These are phyloP conservation scores for Apophysomyces ossiformis DNA, from an alignment of 371 early-diverging fungal genomes.

Conservation along the genomic window DNA sequence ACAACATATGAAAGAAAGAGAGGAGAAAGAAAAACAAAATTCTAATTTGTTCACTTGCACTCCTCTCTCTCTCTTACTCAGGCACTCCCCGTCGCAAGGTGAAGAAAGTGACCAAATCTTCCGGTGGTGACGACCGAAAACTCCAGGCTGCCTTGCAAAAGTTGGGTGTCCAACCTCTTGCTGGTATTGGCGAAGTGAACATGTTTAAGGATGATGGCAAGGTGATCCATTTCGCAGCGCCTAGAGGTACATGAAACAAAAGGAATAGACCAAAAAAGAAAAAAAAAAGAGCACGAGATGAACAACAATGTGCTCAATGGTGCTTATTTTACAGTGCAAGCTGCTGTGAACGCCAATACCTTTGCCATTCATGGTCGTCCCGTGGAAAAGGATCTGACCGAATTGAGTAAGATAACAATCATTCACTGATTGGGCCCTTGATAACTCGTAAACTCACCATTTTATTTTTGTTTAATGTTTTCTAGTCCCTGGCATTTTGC, in stretches of 20 bases:
- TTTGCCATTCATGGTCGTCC: slow-evolving; percentile 86
- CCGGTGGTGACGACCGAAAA: slow-evolving; percentile 86
- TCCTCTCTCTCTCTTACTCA: slow-evolving; percentile 13
- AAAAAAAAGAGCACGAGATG: neutral
- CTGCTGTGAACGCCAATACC: slow-evolving; percentile 84
- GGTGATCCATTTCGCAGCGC: slow-evolving; percentile 87
- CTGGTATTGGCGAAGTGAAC: slow-evolving; percentile 94
- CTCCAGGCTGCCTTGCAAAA: slow-evolving; percentile 86
- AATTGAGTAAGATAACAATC: slow-evolving; percentile 47
- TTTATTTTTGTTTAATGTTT: neutral
- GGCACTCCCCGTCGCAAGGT: slow-evolving; percentile 93
- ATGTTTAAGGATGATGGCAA: slow-evolving; percentile 94
- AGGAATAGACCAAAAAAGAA: too few species aligned
- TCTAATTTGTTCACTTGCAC: neutral
- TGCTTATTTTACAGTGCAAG: slow-evolving; percentile 63
- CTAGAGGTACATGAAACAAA: slow-evolving; percentile 72
- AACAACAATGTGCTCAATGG: neutral
- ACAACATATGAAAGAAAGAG: too few species aligned
- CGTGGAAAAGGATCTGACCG: slow-evolving; percentile 86
- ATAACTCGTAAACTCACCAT: too few species aligned
- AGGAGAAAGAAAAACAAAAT: too few species aligned
- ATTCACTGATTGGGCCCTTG: too few species aligned
- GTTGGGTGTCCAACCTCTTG: slow-evolving; percentile 83
- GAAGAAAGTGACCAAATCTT: slow-evolving; percentile 58
- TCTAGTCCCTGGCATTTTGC: slow-evolving; percentile 80